phyloP scores from a whole-genome alignment of 345 rosid species.

The Stellera chamaejasme region DNA sequence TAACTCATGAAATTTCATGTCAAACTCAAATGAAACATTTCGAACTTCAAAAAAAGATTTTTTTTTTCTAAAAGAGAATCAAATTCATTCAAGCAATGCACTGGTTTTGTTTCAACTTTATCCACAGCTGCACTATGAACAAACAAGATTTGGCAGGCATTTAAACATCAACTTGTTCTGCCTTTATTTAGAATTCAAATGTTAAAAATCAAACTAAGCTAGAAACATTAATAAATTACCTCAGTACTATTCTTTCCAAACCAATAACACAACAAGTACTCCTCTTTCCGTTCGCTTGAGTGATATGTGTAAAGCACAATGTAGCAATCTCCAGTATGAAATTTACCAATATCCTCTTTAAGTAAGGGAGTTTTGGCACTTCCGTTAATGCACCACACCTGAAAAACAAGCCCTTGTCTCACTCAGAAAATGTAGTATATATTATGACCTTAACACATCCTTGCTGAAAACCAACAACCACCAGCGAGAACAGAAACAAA shows the following conservation, averaged over 20 bases:
- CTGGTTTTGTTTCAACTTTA: too few species aligned
- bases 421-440: background rate
- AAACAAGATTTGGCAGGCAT: background rate
- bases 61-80: too few species aligned
- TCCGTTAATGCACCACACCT: constrained; percentile 84
- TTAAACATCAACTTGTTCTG: too few species aligned
- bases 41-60: too few species aligned
- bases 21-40: too few species aligned
- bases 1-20: too few species aligned
- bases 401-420: constrained; percentile 12
- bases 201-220: constrained; percentile 2
- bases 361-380: constrained; percentile 60
- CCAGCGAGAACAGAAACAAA: constrained; percentile 9
- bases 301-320: constrained; percentile 72
- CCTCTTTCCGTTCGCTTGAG: constrained; percentile 88
- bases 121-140: too few species aligned
- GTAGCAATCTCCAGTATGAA: constrained; percentile 86
- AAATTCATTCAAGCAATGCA: too few species aligned
- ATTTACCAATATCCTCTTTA: constrained; percentile 76
- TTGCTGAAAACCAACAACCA: background rate
- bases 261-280: constrained; percentile 83
- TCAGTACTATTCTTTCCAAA: constrained; percentile 72
- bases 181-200: too few species aligned
- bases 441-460: background rate
- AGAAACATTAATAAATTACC: constrained; percentile 34